Conservation (phyloP, 192 early-diverging fungal genomes). For the Obelidium mucronatum region DNA sequence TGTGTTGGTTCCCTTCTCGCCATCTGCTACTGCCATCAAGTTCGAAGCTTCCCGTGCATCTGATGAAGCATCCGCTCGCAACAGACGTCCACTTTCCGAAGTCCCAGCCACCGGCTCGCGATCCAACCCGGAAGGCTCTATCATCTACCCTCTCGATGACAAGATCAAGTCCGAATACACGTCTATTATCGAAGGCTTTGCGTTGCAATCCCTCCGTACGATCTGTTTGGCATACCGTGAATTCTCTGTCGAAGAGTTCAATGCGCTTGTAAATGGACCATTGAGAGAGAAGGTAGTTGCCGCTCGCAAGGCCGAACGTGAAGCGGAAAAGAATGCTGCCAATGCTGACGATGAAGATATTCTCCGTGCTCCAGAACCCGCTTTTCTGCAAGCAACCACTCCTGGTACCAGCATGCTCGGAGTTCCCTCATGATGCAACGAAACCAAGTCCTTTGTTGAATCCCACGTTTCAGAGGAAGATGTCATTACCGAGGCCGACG, state of each 20-base stretch:
- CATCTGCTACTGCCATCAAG: constrained; percentile 64
- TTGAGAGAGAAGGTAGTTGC: constrained; percentile 19
- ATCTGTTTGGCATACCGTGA: constrained; percentile 72
- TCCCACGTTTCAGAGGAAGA: constrained; percentile 7
- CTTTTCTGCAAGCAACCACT: neutral
- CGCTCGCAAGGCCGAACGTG: constrained; percentile 6
- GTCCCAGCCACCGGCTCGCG: too few relatives aligned
- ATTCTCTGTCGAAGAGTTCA: constrained; percentile 33
- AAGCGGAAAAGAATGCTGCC: neutral
- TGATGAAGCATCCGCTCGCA: constrained; percentile 25
- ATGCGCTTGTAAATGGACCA: constrained; percentile 27
- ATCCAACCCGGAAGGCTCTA: constrained; percentile 16
- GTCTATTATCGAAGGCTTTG: constrained; percentile 73
- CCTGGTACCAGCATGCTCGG: neutral
- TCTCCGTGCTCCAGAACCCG: neutral
- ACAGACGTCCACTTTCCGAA: too few relatives aligned
- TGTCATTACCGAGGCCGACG: neutral
- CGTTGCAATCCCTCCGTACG: too few relatives aligned
- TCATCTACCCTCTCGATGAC: constrained; percentile 17
- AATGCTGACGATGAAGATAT: neutral
- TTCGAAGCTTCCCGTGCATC: constrained; percentile 20
- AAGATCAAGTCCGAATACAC: constrained; percentile 27
- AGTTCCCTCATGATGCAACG: neutral
- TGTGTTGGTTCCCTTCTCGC: constrained; percentile 31
- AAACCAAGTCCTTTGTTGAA: neutral